These are phyloP conservation scores for Rhynchospora breviuscula DNA, from an alignment of 176 grass and related monocot genomes.

Conservation along the genomic window DNA sequence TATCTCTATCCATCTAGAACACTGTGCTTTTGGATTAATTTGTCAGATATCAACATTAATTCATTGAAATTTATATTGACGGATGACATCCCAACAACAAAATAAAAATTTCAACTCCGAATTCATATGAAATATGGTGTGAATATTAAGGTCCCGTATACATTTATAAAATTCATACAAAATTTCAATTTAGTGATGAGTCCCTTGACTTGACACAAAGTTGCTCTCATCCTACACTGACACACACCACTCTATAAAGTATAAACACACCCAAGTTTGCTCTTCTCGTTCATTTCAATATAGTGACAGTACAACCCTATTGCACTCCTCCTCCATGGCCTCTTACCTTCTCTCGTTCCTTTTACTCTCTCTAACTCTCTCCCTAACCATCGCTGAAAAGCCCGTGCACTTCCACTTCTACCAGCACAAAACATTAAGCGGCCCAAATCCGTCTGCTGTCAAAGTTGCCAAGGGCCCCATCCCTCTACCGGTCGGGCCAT, in stretches of 20 bases:
- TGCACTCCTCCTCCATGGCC: constrained; percentile 1
- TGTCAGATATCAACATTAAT: too few relatives aligned
- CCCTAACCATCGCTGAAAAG: not conserved
- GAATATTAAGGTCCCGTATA: too few relatives aligned
- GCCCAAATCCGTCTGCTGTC: constrained; percentile 9
- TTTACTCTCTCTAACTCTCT: not conserved
- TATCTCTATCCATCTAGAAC: too few relatives aligned
- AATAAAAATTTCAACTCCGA: too few relatives aligned
- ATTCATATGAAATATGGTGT: too few relatives aligned
- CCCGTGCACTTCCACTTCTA: constrained; percentile 26
- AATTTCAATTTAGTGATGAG: not conserved
- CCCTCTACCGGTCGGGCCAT: constrained; percentile 7
- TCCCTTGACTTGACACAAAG: not conserved
- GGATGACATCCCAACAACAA: too few relatives aligned
- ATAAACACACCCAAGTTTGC: not conserved
- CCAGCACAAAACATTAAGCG: not conserved
- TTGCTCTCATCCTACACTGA: not conserved
- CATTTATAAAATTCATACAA: not conserved
- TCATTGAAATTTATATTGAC: too few relatives aligned
- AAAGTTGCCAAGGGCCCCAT: constrained; percentile 14
- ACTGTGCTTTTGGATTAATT: too few relatives aligned
- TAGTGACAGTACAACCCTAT: not conserved
- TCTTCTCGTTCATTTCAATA: not conserved
- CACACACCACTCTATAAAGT: not conserved
- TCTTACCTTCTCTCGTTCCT: constrained; percentile 9